These are phyloP conservation scores for Cladosporium phlei DNA, from an alignment of 2,329 filamentous ascomycete species.

Conservation along the genomic window DNA sequence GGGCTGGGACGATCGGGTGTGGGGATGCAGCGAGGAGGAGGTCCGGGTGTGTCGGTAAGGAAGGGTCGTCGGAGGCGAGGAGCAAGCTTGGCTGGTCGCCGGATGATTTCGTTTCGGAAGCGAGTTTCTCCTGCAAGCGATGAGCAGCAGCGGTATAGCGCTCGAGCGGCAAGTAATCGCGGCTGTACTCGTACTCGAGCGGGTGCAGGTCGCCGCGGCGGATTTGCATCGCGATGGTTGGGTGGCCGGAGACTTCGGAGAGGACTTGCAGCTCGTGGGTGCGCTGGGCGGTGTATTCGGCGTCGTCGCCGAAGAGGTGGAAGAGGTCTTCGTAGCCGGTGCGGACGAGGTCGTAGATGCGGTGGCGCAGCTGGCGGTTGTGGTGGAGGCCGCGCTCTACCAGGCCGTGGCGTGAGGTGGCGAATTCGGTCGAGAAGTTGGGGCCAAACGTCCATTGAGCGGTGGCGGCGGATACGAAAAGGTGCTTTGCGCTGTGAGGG, in stretches of 20 bases:
- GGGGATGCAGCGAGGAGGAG: constrained; percentile 43
- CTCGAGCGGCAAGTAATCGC: constrained; percentile 72
- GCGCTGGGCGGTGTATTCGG: constrained; percentile 58
- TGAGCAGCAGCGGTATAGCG: constrained; percentile 60
- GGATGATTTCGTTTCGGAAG: constrained; percentile 21
- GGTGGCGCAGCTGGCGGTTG: constrained; percentile 61
- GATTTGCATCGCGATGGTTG: constrained; percentile 69
- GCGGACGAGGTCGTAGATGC: constrained; percentile 64
- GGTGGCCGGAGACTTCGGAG: constrained; percentile 44
- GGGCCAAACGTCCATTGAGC: constrained; percentile 60
- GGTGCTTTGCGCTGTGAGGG: constrained; percentile 68
- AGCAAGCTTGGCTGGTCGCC: constrained; percentile 43
- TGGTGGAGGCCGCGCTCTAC: constrained; percentile 53
- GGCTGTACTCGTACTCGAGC: constrained; percentile 68
- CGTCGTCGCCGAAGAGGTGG: constrained; percentile 61
- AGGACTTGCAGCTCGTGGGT: constrained; percentile 51
- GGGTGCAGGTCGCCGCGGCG: constrained; percentile 76
- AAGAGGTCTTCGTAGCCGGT: constrained; percentile 71
- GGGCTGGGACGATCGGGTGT: constrained; percentile 50
- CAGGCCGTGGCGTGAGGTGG: constrained; percentile 17
- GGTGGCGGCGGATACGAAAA: constrained; percentile 69
- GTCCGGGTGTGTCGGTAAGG: constrained; percentile 64
- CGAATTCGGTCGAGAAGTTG: constrained; percentile 50
- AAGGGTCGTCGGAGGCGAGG: constrained; percentile 76
- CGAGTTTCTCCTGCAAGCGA: constrained; percentile 46